Evolutionary conservation across 805 yeast species (phyloP).

Genomic region (Wickerhamomyces alni): DNA sequence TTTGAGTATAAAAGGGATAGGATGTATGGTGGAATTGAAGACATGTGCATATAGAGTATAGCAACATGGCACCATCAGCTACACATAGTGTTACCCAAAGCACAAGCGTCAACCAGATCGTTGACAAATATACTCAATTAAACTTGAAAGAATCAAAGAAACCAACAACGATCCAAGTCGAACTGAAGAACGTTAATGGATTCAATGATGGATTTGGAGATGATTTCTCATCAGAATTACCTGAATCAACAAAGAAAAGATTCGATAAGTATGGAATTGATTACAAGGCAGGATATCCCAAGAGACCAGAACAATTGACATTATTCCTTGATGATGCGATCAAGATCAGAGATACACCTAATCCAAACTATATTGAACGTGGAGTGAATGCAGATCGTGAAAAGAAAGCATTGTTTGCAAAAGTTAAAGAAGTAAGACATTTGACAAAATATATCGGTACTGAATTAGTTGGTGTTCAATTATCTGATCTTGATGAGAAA

Average conservation of each 20-base stretch:
- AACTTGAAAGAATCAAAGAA: neutral
- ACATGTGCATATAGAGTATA: too few species aligned
- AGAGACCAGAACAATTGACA: conserved; percentile 32
- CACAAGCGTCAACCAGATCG: conserved; percentile 1
- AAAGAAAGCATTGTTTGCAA: conserved; percentile 35
- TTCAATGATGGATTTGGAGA: conserved; percentile 10
- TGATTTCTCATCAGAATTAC: conserved; percentile 14
- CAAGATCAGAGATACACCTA: conserved; percentile 27
- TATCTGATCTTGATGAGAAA: conserved; percentile 34
- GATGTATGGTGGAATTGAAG: too few species aligned
- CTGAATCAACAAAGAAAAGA: conserved; percentile 25
- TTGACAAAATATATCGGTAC: conserved; percentile 44
- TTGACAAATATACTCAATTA: neutral
- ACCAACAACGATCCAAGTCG: neutral
- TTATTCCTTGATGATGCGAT: conserved; percentile 35
- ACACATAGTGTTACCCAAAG: too few species aligned
- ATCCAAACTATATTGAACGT: conserved; percentile 29
- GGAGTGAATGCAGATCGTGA: conserved; percentile 35
- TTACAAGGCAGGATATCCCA: conserved; percentile 34
- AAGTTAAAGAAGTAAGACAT: conserved; percentile 35
- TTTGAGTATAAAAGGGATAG: too few species aligned
- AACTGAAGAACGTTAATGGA: conserved; percentile 3
- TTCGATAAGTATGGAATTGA: conserved; percentile 31
- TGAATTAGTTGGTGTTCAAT: conserved; percentile 41
- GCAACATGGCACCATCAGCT: too few species aligned